These are phyloP conservation scores for Umbelopsis sp. DNA, from an alignment of 192 early-diverging fungal genomes.

Conservation along the genomic window DNA sequence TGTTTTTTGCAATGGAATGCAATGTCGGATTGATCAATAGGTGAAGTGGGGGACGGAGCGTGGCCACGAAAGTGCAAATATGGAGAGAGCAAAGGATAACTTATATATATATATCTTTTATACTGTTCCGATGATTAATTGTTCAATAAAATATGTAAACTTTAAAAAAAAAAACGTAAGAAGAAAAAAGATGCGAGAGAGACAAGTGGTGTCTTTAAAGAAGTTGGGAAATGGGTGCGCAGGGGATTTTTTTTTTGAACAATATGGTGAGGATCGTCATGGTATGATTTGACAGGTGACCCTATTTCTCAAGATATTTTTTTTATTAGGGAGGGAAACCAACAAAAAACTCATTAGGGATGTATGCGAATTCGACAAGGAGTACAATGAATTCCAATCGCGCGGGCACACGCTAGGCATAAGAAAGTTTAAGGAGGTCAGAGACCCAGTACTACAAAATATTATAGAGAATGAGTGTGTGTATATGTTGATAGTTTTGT, in stretches of 20 bases:
- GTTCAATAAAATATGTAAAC: background rate
- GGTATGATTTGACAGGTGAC: constrained; percentile 20
- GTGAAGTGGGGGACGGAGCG: background rate
- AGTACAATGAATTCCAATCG: constrained; percentile 9
- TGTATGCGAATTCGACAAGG: constrained; percentile 15
- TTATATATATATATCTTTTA: no score
- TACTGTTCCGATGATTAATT: background rate
- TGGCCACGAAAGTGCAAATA: no score
- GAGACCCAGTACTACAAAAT: background rate
- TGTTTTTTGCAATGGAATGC: background rate
- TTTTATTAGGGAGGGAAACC: background rate
- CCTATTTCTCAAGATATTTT: constrained; percentile 10
- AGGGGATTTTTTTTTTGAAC: background rate
- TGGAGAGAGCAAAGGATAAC: no score
- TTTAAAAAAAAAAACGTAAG: background rate
- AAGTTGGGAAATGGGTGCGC: background rate
- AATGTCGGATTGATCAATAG: background rate
- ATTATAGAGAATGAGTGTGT: background rate
- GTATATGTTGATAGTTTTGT: background rate
- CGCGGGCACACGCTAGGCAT: background rate
- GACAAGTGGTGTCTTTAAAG: constrained; percentile 15
- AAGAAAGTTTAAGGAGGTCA: background rate
- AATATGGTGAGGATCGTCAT: constrained; percentile 18
- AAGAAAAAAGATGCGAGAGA: constrained; percentile 3
- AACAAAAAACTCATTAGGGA: constrained; percentile 8